Evolutionary conservation across 768 basidiomycete species (phyloP).

Genomic region (Trametes cingulata): DNA sequence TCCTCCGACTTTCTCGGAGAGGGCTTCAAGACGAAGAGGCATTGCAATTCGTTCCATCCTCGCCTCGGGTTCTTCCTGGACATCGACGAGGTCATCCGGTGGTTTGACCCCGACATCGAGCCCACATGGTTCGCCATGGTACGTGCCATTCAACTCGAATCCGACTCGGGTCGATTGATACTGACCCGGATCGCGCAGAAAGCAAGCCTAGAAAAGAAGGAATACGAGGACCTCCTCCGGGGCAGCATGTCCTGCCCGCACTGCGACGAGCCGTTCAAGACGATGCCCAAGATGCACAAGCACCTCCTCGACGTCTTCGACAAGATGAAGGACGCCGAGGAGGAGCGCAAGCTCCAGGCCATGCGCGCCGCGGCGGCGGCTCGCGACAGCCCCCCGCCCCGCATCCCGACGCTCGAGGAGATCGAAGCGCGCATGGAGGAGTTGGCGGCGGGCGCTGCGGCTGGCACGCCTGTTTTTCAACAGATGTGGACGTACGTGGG

Average conservation of each 20-base stretch:
- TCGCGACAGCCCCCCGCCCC: neutral
- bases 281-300: constrained; percentile 71
- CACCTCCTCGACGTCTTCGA: constrained; percentile 53
- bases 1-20: constrained; percentile 75
- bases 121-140: constrained; percentile 55
- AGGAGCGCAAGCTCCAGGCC: constrained; percentile 37
- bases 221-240: constrained; percentile 70
- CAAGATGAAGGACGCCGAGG: constrained; percentile 36
- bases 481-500: too few relatives aligned
- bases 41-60: constrained; percentile 91
- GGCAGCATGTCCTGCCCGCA: constrained; percentile 67
- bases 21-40: constrained; percentile 81
- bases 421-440: too few relatives aligned
- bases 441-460: too few relatives aligned
- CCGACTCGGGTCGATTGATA: neutral
- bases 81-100: constrained; percentile 73
- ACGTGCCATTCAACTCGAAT: constrained; percentile 27
- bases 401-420: neutral
- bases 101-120: constrained; percentile 63
- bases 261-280: constrained; percentile 63
- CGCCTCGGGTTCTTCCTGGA: constrained; percentile 81
- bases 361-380: neutral
- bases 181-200: constrained; percentile 42
- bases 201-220: constrained; percentile 47
- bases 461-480: too few relatives aligned